Base-by-base conservation (phyloP, 192 early-diverging fungal genomes). In the Dimargaris xerosporica region DNA sequence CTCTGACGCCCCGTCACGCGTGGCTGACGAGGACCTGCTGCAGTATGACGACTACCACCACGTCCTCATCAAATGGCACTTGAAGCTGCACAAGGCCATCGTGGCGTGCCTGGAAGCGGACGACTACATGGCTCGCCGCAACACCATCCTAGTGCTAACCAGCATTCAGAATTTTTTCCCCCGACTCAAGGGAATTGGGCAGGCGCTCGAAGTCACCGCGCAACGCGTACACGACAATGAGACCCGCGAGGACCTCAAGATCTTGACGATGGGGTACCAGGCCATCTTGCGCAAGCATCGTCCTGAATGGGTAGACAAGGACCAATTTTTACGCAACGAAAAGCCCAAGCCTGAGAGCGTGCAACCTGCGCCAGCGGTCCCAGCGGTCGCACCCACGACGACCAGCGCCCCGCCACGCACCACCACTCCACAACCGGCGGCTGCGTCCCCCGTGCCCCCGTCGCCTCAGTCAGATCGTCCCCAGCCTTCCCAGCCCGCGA, bases 11-110 rank as follows among this genome's bases (percentile, higher is more conserved):
- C 45, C 48, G 29, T 65, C 64, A 43, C 73, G 68, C 52, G 66
- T 73, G n/a, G 67, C 62, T 39, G 66, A 70, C 45, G 71, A 66
- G 6, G 76, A 85, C 43, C 61, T 83, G 0, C 64, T 86, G 6
- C 69, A 72, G 19, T 80, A 75, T 64, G 72, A 79, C 21, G 80
- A 81, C 1, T 92, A 87, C 70, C 65, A 77, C 21, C 73, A 74
- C 44, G 78, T 80, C 0, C 70, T 86, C 53, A 71, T 74, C 61
- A 91, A 89, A 61, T 90, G 89, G 88, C 91, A 91, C 53, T 64
- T 67, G 21, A 80, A 80, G 30, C 64, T 87, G 25, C 67, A 66
- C 19, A 62, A 43, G 25, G 73, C 67, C 0, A 73, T 82, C 39
- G 66, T 67, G 16, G 55, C 63, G 5, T 67, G 72, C 30, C 64